Conservation (phyloP, 495 filamentous ascomycete genomes). For the Rhypophila decipiens region DNA sequence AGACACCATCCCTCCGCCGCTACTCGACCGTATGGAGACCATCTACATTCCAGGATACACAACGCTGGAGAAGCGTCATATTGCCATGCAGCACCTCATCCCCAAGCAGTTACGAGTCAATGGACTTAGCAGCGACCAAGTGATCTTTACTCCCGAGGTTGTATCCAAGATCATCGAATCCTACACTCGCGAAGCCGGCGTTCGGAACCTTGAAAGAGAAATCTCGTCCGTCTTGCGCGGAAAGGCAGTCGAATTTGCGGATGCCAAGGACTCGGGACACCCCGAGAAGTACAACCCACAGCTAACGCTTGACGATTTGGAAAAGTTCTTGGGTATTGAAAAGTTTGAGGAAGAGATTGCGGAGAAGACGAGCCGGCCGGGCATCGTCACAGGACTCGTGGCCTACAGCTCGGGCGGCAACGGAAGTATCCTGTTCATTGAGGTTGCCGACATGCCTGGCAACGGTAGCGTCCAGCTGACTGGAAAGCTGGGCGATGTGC, state of each 20-base stretch:
- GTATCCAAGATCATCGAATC: conserved; percentile 90
- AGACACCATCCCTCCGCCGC: conserved; percentile 87
- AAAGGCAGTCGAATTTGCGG: conserved; percentile 92
- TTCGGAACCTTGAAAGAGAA: conserved; percentile 93
- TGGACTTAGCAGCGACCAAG: conserved; percentile 66
- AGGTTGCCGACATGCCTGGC: conserved; percentile 96
- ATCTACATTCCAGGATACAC: conserved; percentile 92
- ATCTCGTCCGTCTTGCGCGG: conserved; percentile 88
- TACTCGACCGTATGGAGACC: conserved; percentile 97
- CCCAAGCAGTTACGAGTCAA: conserved; percentile 84
- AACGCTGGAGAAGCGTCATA: conserved; percentile 95
- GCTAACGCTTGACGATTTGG: conserved; percentile 72
- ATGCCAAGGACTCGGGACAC: conserved; percentile 73
- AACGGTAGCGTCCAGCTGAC: conserved; percentile 91
- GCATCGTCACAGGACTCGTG: conserved; percentile 93
- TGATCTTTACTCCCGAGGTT: conserved; percentile 71
- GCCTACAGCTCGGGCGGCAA: conserved; percentile 92
- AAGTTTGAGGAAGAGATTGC: conserved; percentile 94
- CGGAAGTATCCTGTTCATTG: conserved; percentile 96
- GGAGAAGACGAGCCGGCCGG: conserved; percentile 78
- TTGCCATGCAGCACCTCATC: conserved; percentile 85
- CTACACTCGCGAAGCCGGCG: conserved; percentile 96
- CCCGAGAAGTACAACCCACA: conserved; percentile 65
- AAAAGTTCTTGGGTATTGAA: conserved; percentile 87
- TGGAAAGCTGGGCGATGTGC: conserved; percentile 93